Evolutionary conservation across 1,284 basidiomycete genomes (phyloP), one percentile per base, ranked within the genome.

Genomic region (Bondarzewia mesenterica): DNA sequence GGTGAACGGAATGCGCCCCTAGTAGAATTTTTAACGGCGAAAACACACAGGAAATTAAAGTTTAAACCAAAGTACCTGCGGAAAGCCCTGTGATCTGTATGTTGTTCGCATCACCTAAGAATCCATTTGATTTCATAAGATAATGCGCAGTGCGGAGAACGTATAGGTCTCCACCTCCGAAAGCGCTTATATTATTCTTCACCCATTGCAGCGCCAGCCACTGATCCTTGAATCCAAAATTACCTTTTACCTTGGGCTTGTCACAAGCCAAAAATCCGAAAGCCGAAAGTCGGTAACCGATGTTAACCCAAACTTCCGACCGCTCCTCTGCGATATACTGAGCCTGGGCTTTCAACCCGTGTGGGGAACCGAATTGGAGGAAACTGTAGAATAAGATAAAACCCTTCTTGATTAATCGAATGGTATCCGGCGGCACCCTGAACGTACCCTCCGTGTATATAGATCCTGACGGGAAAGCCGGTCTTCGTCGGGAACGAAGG

Each of bases 201-300:
- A 85, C 67, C 82, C 80, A 85, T 58, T 74, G 64, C 12, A 82
- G 58, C 0, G 76, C 77, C 8, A 77, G 51, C 83, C 83, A 86
- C 51, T 80, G 83, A 59, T 89, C 87, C 64, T 87, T 87, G 70
- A 89, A 89, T 0, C 87, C 85, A 59, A 80, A 84, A 58, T 89
- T 89, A 2, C 86, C 85, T 8, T 69, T 66, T 32, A 89, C 59
- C 29, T 64, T 60, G 7, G 81, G 82, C 45, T 73, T 58, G 46
- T 82, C 78, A 51, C 72, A 74, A 0, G 83, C 85, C 8, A 89
- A 64, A 59, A 86, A 89, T 0, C 86, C 86, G 55, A 88, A 84
- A 5, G 75, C 83, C 0, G 84, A 85, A 41, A 86, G 68, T 15
- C 82, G 74, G 59, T 86, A 85, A 29, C 81, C 82, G 21, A 85